Conservation (phyloP, 345 rosid species). For the Melaleuca quinquenervia region DNA sequence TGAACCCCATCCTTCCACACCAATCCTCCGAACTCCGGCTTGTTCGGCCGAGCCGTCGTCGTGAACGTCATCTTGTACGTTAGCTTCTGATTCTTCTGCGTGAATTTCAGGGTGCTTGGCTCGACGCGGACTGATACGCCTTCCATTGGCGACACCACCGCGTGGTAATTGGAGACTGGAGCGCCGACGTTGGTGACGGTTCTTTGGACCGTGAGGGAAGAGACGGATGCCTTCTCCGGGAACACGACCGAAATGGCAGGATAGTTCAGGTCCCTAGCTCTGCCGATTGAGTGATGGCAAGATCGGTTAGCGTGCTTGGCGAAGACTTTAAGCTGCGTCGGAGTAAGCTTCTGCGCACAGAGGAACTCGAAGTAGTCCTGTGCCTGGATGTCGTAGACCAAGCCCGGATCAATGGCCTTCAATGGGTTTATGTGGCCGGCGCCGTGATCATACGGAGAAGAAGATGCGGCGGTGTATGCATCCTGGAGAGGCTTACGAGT, state of each 20-base stretch:
- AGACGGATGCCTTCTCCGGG: slow-evolving; percentile 31
- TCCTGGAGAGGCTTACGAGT: slow-evolving; percentile 41
- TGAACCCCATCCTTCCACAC: slow-evolving; percentile 74
- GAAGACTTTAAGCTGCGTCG: slow-evolving; percentile 52
- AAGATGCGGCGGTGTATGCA: slow-evolving; percentile 41
- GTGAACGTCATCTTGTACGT: slow-evolving; percentile 58
- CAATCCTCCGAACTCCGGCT: slow-evolving; percentile 75
- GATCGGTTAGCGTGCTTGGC: slow-evolving; percentile 57
- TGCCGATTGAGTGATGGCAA: slow-evolving; percentile 37
- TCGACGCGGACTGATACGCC: slow-evolving; percentile 47
- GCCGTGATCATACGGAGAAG: slow-evolving; percentile 67
- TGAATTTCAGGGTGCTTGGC: slow-evolving; percentile 54
- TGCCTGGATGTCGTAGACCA: slow-evolving; percentile 65
- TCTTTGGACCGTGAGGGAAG: slow-evolving; percentile 33
- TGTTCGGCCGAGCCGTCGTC: slow-evolving; percentile 27
- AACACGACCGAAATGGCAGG: slow-evolving; percentile 78
- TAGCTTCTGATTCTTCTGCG: slow-evolving; percentile 50
- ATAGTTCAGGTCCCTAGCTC: slow-evolving; percentile 76
- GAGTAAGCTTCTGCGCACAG: slow-evolving; percentile 56
- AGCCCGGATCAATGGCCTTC: slow-evolving; percentile 78
- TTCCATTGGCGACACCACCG: slow-evolving; percentile 46
- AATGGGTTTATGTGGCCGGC: slow-evolving; percentile 81
- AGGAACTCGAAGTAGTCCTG: slow-evolving; percentile 85
- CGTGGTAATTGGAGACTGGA: slow-evolving; percentile 49
- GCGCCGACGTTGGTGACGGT: slow-evolving; percentile 82